Evolutionary conservation across 306 rosid species (phyloP).

Genomic region (Cicer judaicum): DNA sequence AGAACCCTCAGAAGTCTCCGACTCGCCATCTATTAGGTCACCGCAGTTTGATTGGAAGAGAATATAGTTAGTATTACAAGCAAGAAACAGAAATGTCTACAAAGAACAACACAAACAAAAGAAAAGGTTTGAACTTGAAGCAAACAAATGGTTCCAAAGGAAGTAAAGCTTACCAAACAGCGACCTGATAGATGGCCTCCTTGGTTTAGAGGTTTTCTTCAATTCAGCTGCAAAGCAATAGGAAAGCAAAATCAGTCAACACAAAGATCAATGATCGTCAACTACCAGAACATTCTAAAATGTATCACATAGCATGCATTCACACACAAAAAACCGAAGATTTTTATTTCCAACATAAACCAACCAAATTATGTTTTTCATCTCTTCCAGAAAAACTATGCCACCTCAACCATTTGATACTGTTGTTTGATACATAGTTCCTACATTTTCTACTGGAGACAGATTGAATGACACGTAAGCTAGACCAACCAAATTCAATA

Average conservation of each 20-base stretch:
- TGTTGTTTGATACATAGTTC: no score
- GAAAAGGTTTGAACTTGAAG: neutral
- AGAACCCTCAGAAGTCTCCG: constrained; percentile 55
- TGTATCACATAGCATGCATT: constrained; percentile 1
- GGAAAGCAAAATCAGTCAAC: constrained; percentile 28
- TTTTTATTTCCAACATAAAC: neutral
- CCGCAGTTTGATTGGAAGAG: constrained; percentile 39
- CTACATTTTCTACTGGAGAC: no score
- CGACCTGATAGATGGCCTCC: constrained; percentile 78
- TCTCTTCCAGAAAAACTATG: neutral
- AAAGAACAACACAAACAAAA: neutral
- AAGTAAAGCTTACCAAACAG: constrained; percentile 68
- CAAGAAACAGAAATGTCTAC: neutral
- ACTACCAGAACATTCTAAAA: neutral
- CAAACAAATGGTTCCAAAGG: neutral
- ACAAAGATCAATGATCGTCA: neutral
- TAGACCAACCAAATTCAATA: no score
- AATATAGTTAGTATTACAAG: neutral
- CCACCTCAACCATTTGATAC: neutral
- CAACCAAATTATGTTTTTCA: neutral
- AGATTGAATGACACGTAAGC: no score
- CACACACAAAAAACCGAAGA: neutral
- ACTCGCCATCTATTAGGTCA: constrained; percentile 57
- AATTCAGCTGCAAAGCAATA: constrained; percentile 66
- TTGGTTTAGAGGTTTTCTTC: constrained; percentile 73